Percentiles rank a stretch among this genome's conserved stretches.
Conservation (phyloP, 192 early-diverging fungal species). For the Cladochytrium replicatum region DNA sequence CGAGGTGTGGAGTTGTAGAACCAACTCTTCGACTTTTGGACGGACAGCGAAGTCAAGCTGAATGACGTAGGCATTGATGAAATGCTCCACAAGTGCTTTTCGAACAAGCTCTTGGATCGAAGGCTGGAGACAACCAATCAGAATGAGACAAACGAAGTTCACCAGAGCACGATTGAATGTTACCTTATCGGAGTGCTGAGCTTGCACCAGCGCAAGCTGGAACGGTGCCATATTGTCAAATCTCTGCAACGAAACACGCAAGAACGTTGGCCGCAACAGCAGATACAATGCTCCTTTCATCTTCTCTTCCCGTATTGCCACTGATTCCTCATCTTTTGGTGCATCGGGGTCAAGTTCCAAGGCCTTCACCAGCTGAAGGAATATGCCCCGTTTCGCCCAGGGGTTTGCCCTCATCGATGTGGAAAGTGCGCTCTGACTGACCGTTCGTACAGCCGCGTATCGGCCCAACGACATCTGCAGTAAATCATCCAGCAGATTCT, state of each 20-base stretch:
- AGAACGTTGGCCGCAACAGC: conserved; percentile 36
- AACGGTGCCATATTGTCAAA: conserved; percentile 48
- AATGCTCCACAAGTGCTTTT: conserved; percentile 51
- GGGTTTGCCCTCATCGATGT: neutral
- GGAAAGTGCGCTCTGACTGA: conserved; percentile 12
- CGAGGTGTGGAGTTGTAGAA: too few species aligned
- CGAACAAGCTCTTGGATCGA: conserved; percentile 57
- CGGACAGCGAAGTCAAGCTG: too few species aligned
- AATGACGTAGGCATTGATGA: conserved; percentile 38
- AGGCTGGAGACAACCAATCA: conserved; percentile 27
- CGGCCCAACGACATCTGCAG: conserved; percentile 37
- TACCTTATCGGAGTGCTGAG: conserved; percentile 61
- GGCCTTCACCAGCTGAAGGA: neutral
- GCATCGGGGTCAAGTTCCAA: neutral
- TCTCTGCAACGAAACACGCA: conserved; percentile 37
- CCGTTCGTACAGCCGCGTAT: conserved; percentile 27
- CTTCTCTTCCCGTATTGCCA: too few species aligned
- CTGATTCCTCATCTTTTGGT: conserved; percentile 1
- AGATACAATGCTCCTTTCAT: conserved; percentile 66
- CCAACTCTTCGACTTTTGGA: too few species aligned
- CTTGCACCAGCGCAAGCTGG: conserved; percentile 36
- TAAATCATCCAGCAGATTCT: conserved; percentile 41
- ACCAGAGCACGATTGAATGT: neutral
- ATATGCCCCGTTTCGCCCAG: neutral
- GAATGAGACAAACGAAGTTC: neutral